Evolutionary conservation across 768 basidiomycete genomes (phyloP), one percentile per base, ranked within the genome.

Genomic region (Lenzites betulinus): DNA sequence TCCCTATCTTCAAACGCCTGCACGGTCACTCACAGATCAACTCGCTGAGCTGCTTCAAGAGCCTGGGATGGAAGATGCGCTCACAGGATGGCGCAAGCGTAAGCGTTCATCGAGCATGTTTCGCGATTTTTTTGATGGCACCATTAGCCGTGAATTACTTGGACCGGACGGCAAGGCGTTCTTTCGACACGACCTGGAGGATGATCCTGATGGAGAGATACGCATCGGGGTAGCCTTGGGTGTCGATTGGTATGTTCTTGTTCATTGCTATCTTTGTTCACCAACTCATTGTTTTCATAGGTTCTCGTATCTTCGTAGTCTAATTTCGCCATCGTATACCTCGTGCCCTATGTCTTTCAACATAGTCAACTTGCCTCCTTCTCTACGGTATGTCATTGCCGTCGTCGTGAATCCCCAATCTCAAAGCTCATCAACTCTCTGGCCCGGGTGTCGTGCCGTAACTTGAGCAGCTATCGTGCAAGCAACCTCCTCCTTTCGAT

Each of bases 301-400:
- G 75, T 75, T 77, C 54, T 76, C 73, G 0, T 75, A 77, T 48
- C 61, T 76, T 0, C 67, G 67, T 1, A 74, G 74, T 54, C 69
- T 70, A 6, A 75, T 76, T 44, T 65, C 73, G 1, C 73, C 75
- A 1, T 77, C 74, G 0, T 74, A 78, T 51, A 66, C 74, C 0
- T 76, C 72, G 8, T 67, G 71, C 35, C 74, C 74, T 0, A 73
- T 73, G 43, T 78, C 74, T 0, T 74, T 73, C 36, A 73, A 64
- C 18, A 63, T 77, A 8, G 63, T 69, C 28, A 76, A 77, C 47
- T 64, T 77, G 0, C 70, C 68, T 0, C 59, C 66, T 0, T 64
- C 70, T 44, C 66, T 71, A 1, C 58, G 71, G 66, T 75, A 64
- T 53, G 18, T 16, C 2, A 16, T 0, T 58, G 66, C 0, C 51